Percentiles rank a stretch among this genome's conserved stretches.
These are phyloP conservation scores for Mortierella sp. DNA, from an alignment of 371 early-diverging fungal species.

Conservation along the genomic window DNA sequence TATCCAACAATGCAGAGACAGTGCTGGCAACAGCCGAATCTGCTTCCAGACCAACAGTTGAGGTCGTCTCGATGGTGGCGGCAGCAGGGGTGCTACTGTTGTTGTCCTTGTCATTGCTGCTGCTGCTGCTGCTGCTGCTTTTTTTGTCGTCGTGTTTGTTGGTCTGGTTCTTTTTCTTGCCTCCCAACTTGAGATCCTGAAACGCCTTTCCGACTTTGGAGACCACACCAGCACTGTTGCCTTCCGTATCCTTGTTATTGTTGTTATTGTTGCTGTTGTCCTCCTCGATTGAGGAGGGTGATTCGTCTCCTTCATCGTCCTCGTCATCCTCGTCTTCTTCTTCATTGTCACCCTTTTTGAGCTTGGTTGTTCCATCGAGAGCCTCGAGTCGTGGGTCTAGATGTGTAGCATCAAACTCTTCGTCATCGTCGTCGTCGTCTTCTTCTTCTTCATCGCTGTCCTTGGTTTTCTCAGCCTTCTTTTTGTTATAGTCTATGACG, in stretches of 20 bases:
- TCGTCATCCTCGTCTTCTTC: constrained; percentile 50
- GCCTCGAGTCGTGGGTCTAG: constrained; percentile 63
- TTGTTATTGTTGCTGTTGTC: constrained; percentile 25
- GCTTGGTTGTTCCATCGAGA: constrained; percentile 59
- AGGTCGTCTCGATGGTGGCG: no score
- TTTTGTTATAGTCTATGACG: constrained; percentile 33
- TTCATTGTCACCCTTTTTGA: constrained; percentile 25
- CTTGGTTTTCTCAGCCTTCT: constrained; percentile 12
- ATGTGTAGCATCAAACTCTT: constrained; percentile 57
- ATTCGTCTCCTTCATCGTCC: constrained; percentile 28
- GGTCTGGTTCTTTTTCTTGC: not conserved
- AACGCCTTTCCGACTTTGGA: constrained; percentile 3
- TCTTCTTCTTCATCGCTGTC: constrained; percentile 1
- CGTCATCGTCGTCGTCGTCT: constrained; percentile 49
- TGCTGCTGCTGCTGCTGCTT: no score
- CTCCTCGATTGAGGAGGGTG: constrained; percentile 34
- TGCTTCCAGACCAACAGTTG: no score
- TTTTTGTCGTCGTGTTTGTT: not conserved
- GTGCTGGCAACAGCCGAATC: no score
- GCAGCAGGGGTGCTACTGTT: no score
- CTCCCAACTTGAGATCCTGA: constrained; percentile 5
- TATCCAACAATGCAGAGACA: no score
- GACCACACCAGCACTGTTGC: not conserved
- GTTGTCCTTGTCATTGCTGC: no score
- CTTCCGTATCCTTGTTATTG: constrained; percentile 2